phyloP scores from a whole-genome alignment of 306 rosid species.

The Medicago arabica region DNA sequence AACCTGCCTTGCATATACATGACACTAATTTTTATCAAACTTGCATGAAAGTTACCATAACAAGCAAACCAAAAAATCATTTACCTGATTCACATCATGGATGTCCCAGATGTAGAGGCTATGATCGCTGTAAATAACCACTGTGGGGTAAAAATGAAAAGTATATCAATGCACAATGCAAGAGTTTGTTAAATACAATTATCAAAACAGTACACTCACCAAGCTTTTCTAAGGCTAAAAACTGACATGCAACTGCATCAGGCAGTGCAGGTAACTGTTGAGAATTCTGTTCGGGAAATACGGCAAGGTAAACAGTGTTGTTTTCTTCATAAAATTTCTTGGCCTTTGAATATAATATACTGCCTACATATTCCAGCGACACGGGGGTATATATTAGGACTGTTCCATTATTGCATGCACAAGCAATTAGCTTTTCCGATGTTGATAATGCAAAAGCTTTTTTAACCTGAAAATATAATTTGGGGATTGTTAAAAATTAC shows the following conservation, averaged over 20 bases:
- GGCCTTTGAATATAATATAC: constrained; percentile 59
- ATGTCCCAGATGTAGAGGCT: constrained; percentile 75
- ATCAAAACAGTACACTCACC: constrained; percentile 57
- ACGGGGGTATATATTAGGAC: constrained; percentile 58
- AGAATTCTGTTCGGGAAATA: constrained; percentile 47
- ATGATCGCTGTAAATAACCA: constrained; percentile 72
- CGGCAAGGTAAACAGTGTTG: constrained; percentile 37
- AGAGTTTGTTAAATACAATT: constrained; percentile 8
- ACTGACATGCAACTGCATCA: constrained; percentile 80
- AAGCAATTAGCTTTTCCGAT: constrained; percentile 70
- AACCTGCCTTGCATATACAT: neutral
- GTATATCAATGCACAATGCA: constrained; percentile 24
- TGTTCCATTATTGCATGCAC: constrained; percentile 78
- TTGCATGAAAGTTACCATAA: constrained; percentile 14
- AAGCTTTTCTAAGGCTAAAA: constrained; percentile 69
- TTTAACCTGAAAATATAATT: constrained; percentile 59
- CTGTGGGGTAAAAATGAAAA: constrained; percentile 51
- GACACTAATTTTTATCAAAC: constrained; percentile 3
- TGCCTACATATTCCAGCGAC: constrained; percentile 62
- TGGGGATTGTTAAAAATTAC: constrained; percentile 31
- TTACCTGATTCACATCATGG: constrained; percentile 74
- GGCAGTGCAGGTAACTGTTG: constrained; percentile 56
- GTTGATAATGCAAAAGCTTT: constrained; percentile 69
- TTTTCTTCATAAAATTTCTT: constrained; percentile 46
- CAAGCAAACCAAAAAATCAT: constrained; percentile 22